Evolutionary conservation across 1,139 yeast species (phyloP).

Genomic region (Zygosaccharomyces pseudobailii): DNA sequence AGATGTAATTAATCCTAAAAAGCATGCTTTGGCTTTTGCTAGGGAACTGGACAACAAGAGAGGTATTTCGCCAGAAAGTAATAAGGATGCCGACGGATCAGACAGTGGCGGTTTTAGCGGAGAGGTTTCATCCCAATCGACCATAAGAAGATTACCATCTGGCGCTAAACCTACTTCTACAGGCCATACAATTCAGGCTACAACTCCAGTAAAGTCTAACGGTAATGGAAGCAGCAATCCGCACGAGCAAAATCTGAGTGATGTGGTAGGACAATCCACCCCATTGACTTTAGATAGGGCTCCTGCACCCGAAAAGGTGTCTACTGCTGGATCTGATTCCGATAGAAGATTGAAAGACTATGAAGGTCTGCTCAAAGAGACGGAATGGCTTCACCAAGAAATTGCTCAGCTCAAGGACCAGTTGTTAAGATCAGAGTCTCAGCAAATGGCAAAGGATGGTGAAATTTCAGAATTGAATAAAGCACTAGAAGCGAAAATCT

Average conservation of each 20-base stretch:
- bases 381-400: slow-evolving; percentile 11
- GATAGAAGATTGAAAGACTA: background rate
- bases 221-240: slow-evolving; percentile 6
- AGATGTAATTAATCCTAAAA: slow-evolving; percentile 19
- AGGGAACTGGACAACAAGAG: slow-evolving; percentile 18
- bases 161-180: slow-evolving; percentile 19
- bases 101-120: background rate
- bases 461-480: slow-evolving; percentile 4
- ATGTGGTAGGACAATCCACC: slow-evolving; percentile 22
- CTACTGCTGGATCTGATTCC: background rate
- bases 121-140: slow-evolving; percentile 9
- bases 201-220: slow-evolving; percentile 17
- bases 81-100: background rate
- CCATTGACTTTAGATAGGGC: slow-evolving; percentile 15
- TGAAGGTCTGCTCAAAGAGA: slow-evolving; percentile 8
- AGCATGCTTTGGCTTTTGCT: slow-evolving; percentile 21
- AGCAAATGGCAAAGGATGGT: slow-evolving; percentile 4
- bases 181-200: slow-evolving; percentile 13
- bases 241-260: slow-evolving; percentile 13
- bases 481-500: slow-evolving; percentile 6
- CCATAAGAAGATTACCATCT: slow-evolving; percentile 18
- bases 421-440: slow-evolving; percentile 2
- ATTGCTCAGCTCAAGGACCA: slow-evolving; percentile 15
- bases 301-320: background rate
- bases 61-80: slow-evolving; percentile 11